These are phyloP conservation scores for Quercus lobata DNA, from an alignment of 331 rosid genomes.

Conservation along the genomic window DNA sequence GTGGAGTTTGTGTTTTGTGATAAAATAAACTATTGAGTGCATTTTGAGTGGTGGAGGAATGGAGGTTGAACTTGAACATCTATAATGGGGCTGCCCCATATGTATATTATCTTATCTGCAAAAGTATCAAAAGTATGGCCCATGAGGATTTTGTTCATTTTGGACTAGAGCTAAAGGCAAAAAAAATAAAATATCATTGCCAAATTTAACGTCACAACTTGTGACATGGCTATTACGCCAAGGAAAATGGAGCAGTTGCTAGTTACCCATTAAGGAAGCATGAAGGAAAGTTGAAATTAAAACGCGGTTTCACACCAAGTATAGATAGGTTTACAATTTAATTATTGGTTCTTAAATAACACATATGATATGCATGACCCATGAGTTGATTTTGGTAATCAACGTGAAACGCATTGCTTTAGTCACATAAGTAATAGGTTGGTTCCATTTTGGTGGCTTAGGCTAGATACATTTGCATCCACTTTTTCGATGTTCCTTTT, in stretches of 20 bases:
- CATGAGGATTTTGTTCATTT: not conserved
- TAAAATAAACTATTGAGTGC: not conserved
- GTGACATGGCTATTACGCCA: no score
- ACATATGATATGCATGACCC: not conserved
- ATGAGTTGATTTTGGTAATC: not conserved
- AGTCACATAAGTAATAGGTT: not conserved
- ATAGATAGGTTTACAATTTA: not conserved
- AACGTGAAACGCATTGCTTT: not conserved
- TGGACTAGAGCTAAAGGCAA: conserved; percentile 1
- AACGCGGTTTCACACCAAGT: not conserved
- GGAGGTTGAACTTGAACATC: not conserved
- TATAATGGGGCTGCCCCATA: conserved; percentile 15
- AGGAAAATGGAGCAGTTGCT: no score
- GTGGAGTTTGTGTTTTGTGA: not conserved
- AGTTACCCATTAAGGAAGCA: not conserved
- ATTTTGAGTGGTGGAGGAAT: not conserved
- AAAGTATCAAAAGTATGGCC: conserved; percentile 10
- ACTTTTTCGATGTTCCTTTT: not conserved
- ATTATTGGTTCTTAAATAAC: not conserved
- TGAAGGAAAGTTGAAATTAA: not conserved
- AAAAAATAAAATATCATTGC: conserved; percentile 5
- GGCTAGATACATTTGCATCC: conserved; percentile 1
- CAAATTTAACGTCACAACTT: not conserved
- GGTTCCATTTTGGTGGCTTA: conserved; percentile 28
- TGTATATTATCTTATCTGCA: not conserved